Base-by-base conservation (phyloP, 176 grass and related monocot species). In the Lolium perenne region DNA sequence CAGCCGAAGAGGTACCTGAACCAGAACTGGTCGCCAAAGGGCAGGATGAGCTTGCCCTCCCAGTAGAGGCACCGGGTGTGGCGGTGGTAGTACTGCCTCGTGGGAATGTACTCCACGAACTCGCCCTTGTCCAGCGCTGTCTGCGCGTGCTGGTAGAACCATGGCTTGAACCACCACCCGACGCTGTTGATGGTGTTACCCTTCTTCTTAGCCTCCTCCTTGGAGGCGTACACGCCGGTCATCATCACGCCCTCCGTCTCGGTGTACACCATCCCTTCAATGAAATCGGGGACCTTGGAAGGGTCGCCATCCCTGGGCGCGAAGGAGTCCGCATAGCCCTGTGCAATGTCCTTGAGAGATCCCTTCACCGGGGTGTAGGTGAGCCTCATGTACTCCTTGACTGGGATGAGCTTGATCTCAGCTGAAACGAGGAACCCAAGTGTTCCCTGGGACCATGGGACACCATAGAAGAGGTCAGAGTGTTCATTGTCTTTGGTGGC, bases 141-240 rank as follows among this genome's bases (percentile, higher is more conserved):
- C 85, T 99, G 92, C 26, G 97, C 94, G 56, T 94, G 89, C 92
- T 99, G 94, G 79, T 99, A 99, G 64, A 99, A 99, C 97, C 94
- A 99, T 18, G 89, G 78, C 87, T 99, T 99, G 38, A 96, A 99
- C 94, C 97, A 99, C 97, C 97, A 99, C 5, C 97, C 94, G 1
- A 94, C 67, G 15, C 22, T 61, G 83, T 99, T 99, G 72, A 93
- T 96, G 78, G 89, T 95, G 85, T 96, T 99, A 35, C 94, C 97
- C 89, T 94, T 94, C 90, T 86, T 94, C 85, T 99, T 96, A 0
- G 97, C 97, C 87, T 99, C 97, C 76, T 99, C 97, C 61, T 87
- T 96, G 9, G 94, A 91, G n/a, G 97, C 97, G 77, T 99, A 99
- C 26, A 94, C 85, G 0, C 97, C 97, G 0, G 92, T 94, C 97